phyloP scores from a whole-genome alignment of 129 eudicot genomes.

The Helianthus annuus region DNA sequence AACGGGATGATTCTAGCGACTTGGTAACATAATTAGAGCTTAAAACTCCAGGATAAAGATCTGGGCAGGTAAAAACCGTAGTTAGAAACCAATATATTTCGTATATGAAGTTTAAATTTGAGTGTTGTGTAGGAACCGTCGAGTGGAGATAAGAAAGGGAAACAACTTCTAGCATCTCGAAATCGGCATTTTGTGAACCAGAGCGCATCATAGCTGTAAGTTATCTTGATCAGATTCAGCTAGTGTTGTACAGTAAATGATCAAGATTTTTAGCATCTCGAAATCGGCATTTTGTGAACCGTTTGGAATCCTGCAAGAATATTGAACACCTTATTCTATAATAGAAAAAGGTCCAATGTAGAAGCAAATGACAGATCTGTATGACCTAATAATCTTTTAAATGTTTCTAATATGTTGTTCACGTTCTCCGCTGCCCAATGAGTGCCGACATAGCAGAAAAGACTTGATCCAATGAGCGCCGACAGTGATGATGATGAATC shows the following conservation, averaged over 20 bases:
- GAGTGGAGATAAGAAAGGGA: constrained; percentile 32
- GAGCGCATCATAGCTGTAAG: background rate
- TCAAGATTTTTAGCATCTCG: background rate
- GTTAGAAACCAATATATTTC: background rate
- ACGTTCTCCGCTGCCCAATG: no score
- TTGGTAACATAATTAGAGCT: constrained; percentile 60
- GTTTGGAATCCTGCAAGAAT: background rate
- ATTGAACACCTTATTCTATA: background rate
- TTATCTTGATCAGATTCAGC: background rate
- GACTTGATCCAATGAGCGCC: no score
- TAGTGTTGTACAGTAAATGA: background rate
- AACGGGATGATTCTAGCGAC: constrained; percentile 33
- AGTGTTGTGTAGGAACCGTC: constrained; percentile 38
- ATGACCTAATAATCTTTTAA: background rate
- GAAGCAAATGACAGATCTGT: background rate
- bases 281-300: background rate
- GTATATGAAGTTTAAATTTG: background rate
- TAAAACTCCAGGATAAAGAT: constrained; percentile 58
- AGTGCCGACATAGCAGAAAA: no score
- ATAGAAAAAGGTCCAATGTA: background rate
- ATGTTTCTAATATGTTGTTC: background rate
- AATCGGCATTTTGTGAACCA: no score
- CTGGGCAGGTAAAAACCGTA: constrained; percentile 35
- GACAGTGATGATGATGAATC: no score
- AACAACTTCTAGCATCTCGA: no score